Base-by-base conservation (phyloP, 2,329 filamentous ascomycete species). In the Alternaria infectoria region DNA sequence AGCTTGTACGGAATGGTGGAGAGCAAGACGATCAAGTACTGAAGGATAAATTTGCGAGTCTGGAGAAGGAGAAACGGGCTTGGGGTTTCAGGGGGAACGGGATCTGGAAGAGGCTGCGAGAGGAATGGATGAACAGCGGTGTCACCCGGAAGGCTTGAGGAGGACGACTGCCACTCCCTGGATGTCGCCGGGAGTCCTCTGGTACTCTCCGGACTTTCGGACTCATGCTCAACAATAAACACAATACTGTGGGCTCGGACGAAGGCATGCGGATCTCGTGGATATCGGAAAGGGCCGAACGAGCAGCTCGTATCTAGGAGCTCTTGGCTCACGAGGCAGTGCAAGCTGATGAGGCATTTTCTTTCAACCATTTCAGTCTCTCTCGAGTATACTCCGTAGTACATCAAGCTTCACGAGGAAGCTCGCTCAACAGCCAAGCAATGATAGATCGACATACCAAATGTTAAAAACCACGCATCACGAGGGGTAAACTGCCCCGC, bases 71-170 rank as follows among this genome's bases (percentile, higher is more conserved):
- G 47, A 71, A 62, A 50, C 57, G 52, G 44, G 51, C 49, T 28
- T 73, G 68, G 71, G 71, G 70, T 2, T 70, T 74, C 9, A 51
- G 54, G 19, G 64, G 61, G 1, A 28, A 66, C 28, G 40, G 43
- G 3, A 21, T 61, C 4, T 74, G 70, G 69, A 56, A 43, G 6
- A 43, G n/a, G 21, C 19, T 69, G 6, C 62, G 59, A 30, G 54
- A 57, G 4, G 65, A 66, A 13, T 74, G 71, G 71, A 65, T 68
- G 63, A 32, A 67, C 7, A 66, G 61, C 30, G 64, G 65, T 23
- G 44, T 67, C 9, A 28, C 60, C 15, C 50, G 64, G 11, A 59
- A 40, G 21, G 25, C 30, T 3, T 68, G 45, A 57, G 58, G 44
- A 36, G 28, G 21, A 36, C 0, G 19, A 52, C 28, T 3, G 9